Evolutionary conservation across 2,329 filamentous ascomycete genomes (phyloP).

Genomic region (Tolypocladium pustulatum): DNA sequence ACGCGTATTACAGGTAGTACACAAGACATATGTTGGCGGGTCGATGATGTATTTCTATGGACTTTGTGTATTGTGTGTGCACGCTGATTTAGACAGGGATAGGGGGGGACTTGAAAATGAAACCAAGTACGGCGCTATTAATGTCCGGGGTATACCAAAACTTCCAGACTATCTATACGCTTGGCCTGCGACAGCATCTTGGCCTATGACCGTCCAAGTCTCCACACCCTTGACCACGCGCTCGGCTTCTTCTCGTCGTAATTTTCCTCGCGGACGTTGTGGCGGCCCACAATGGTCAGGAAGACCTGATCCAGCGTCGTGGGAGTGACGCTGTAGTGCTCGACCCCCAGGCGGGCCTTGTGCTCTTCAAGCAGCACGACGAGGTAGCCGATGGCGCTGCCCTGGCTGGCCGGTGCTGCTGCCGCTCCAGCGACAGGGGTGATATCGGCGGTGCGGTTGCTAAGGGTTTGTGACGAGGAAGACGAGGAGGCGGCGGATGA

Average conservation of each 20-base stretch:
- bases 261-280: slow-evolving; percentile 69
- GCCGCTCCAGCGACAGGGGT: slow-evolving; percentile 1
- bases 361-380: slow-evolving; percentile 65
- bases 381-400: slow-evolving; percentile 52
- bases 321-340: slow-evolving; percentile 79
- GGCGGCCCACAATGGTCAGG: slow-evolving; percentile 68
- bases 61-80: neutral
- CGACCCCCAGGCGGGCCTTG: slow-evolving; percentile 58
- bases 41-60: neutral
- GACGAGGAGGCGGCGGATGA: neutral
- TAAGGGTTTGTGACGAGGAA: neutral
- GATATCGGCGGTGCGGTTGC: neutral
- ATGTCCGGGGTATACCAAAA: neutral
- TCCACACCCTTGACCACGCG: slow-evolving; percentile 4
- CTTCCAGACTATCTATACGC: neutral
- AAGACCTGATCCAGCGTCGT: slow-evolving; percentile 90
- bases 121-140: neutral
- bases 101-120: neutral
- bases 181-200: neutral
- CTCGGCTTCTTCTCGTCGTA: slow-evolving; percentile 26
- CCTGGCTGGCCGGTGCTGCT: slow-evolving; percentile 17
- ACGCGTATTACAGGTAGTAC: neutral
- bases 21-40: neutral
- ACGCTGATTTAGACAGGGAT: neutral
- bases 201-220: neutral